These are phyloP conservation scores for Aureobasidium sp. DNA, from an alignment of 2,329 filamentous ascomycete species.

Conservation along the genomic window DNA sequence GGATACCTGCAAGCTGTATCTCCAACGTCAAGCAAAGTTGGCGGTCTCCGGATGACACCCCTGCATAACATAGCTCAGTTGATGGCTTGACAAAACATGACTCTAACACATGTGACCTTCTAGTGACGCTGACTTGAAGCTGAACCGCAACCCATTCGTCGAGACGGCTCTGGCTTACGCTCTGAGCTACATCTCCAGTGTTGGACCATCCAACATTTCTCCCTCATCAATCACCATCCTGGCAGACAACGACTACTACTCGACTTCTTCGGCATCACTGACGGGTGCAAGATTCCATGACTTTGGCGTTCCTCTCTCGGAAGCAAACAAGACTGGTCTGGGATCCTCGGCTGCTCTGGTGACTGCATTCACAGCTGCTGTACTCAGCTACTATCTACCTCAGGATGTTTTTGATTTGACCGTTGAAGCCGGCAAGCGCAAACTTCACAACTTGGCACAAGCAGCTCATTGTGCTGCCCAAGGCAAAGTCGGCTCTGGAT, in stretches of 20 bases:
- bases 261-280: slow-evolving; percentile 46
- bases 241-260: slow-evolving; percentile 96
- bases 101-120: slow-evolving; percentile 17
- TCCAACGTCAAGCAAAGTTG: too few relatives aligned
- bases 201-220: slow-evolving; percentile 46
- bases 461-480: slow-evolving; percentile 91
- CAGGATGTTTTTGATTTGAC: slow-evolving; percentile 46
- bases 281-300: slow-evolving; percentile 54
- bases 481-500: slow-evolving; percentile 91
- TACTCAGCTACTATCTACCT: slow-evolving; percentile 68
- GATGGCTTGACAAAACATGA: not conserved
- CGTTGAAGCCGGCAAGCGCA: slow-evolving; percentile 45
- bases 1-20: too few relatives aligned
- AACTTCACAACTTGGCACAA: slow-evolving; percentile 87
- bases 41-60: not conserved
- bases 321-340: slow-evolving; percentile 90
- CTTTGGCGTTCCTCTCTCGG: slow-evolving; percentile 64
- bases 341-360: slow-evolving; percentile 92
- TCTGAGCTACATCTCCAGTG: slow-evolving; percentile 65
- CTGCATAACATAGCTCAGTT: not conserved
- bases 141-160: slow-evolving; percentile 71
- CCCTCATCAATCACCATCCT: slow-evolving; percentile 75
- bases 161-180: slow-evolving; percentile 84
- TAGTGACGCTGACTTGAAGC: slow-evolving; percentile 31
- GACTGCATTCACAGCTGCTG: slow-evolving; percentile 69